Evolutionary conservation across 2,329 filamentous ascomycete genomes (phyloP), one percentile per base, ranked within the genome.

Genomic region (Aspergillus melleus): DNA sequence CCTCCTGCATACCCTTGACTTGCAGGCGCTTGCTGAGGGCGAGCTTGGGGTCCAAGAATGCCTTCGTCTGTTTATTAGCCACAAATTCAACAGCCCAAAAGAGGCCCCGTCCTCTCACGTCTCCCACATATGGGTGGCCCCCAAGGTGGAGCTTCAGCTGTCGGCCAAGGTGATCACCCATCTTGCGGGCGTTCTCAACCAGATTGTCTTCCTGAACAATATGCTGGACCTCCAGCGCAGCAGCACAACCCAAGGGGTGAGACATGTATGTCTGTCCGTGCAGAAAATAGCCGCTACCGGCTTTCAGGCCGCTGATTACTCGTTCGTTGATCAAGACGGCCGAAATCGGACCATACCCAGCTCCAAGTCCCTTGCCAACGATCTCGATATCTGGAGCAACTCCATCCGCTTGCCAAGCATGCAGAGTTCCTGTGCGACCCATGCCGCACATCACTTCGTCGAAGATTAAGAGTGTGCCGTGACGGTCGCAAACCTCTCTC

Each of bases 391-490:
- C 84, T 0, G 84, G 84, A 2, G 77, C 77, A 3, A 84, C 77
- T 6, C 74, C 78, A 49, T 83, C 79, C 47, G 83, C 76, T 63
- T 86, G 77, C 81, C 81, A 86, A 8, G 82, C 83, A 64, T 84
- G 60, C 53, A 63, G 59, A 16, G 61, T 58, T 4, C 66, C 66
- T 78, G 76, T 79, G 6, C 83, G 77, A 6, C 84, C 84, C 73
- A 82, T 80, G 8, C 84, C 84, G 58, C 79, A 84, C 85, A 91
- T 90, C 12, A 67, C 62, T 55, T 92, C 90, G 68, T 93, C 90
- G 0, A 92, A 74, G 54, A 92, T 87, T 9, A 93, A 77, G 0
- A 93, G 80, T 0, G 87, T 84, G 0, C 87, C 89, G 67, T 92
- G 81, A 58, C 83, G 84, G 55, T 88, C 82, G 72, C 90, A 93